Evolutionary conservation across 1,284 basidiomycete genomes (phyloP), one percentile per base, ranked within the genome.

Genomic region (Rhodotorula mucilaginosa): DNA sequence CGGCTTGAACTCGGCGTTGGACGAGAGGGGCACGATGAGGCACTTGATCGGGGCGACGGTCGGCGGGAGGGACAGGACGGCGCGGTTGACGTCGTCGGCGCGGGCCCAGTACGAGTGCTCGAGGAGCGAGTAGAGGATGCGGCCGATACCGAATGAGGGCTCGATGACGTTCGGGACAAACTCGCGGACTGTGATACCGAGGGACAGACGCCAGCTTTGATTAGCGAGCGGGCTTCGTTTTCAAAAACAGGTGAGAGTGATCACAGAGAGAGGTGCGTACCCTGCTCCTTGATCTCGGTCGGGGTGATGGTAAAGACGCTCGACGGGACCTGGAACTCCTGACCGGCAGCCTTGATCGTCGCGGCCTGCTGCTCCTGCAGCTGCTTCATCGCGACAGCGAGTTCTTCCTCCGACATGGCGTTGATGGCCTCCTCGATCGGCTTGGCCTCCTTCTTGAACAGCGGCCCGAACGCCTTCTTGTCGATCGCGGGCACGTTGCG

Each of bases 91-190:
- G 81, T 96, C 93, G 79, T 93, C 89, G 80, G 93, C 94, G 80
- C 96, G 88, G 69, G 88, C 88, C 96, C 96, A 98, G 86, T 91
- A 99, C 78, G 87, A 89, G 85, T 99, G 96, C 83, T 99, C 96
- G 61, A 99, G 88, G 65, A 98, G 84, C 51, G 89, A 89, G 82
- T 98, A 98, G 61, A 98, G 86, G 79, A 99, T 97, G 71, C 96
- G 92, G 69, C 96, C 96, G 78, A 99, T 89, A 78, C 97, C 96
- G 82, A 98, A 98, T 26, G 97, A 99, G 44, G 96, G 96, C 82
- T 98, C 96, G 80, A 98, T 97, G 81, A 99, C 96, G 83, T 98
- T 98, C 61, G 96, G 96, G 61, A 89, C 93, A 82, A 88, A 98
- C 83, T 97, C 95, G 78, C 96, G 91, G 74, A 93, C 93, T 92